phyloP scores from a whole-genome alignment of 2,329 filamentous ascomycete genomes.

The Malbranchea cinnamomea region DNA sequence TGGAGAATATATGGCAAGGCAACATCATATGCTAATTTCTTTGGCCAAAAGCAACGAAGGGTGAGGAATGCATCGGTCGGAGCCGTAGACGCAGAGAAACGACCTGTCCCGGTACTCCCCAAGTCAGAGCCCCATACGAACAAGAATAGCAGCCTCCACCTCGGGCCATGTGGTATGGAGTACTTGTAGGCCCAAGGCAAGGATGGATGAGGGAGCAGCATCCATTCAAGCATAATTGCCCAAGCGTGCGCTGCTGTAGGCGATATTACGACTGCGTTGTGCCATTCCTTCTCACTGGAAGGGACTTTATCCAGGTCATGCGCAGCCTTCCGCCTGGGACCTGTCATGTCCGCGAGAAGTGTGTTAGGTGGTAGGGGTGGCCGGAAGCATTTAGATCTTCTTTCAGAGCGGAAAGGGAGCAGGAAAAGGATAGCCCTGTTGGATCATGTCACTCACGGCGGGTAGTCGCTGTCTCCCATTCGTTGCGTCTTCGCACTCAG shows the following conservation, averaged over 20 bases:
- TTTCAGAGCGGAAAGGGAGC: too few relatives aligned
- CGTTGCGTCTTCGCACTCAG: too few relatives aligned
- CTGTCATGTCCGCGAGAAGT: too few relatives aligned
- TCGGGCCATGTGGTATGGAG: neutral
- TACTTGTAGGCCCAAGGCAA: constrained; percentile 1
- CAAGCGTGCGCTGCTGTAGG: constrained; percentile 6
- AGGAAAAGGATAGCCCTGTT: too few relatives aligned
- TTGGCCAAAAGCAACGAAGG: constrained; percentile 8
- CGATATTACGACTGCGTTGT: constrained; percentile 5
- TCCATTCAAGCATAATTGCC: constrained; percentile 8
- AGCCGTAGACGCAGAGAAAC: constrained; percentile 8
- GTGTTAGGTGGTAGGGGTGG: too few relatives aligned
- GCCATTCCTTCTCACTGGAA: constrained; percentile 3
- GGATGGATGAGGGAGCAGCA: constrained; percentile 3
- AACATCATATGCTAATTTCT: constrained; percentile 4
- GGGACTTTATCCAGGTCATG: constrained; percentile 4
- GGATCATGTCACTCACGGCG: too few relatives aligned
- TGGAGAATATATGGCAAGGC: constrained; percentile 7
- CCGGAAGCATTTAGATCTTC: too few relatives aligned
- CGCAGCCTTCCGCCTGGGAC: constrained; percentile 4
- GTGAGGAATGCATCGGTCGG: constrained; percentile 10
- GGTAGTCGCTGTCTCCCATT: too few relatives aligned
- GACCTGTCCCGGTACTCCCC: constrained; percentile 5
- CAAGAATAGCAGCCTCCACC: too few relatives aligned
- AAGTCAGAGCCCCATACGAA: constrained; percentile 4